Percentiles rank a stretch among this genome's conserved stretches.
These are phyloP conservation scores for Calocybe gangraenosa DNA, from an alignment of 768 basidiomycete genomes.

Conservation along the genomic window DNA sequence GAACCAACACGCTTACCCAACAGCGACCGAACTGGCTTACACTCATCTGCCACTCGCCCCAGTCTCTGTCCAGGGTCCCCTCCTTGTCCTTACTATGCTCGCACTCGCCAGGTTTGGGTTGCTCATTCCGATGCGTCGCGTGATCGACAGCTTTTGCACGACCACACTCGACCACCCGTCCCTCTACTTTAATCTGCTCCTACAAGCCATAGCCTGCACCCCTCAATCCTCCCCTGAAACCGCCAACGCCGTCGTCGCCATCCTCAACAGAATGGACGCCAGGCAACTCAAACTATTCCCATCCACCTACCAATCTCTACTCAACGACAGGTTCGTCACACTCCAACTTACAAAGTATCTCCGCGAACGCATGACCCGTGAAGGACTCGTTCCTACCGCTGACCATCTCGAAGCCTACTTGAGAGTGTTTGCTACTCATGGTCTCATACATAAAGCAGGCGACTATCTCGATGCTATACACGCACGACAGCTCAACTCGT, in stretches of 20 bases:
- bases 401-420: constrained; percentile 46
- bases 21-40: constrained; percentile 39
- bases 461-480: constrained; percentile 38
- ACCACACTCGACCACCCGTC: constrained; percentile 24
- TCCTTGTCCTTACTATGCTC: constrained; percentile 43
- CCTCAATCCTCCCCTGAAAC: constrained; percentile 35
- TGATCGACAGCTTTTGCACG: constrained; percentile 39
- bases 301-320: constrained; percentile 39
- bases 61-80: constrained; percentile 30
- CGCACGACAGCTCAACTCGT: neutral
- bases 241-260: constrained; percentile 32
- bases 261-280: constrained; percentile 45
- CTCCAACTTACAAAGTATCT: constrained; percentile 46
- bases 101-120: constrained; percentile 50
- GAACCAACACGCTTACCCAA: constrained; percentile 37
- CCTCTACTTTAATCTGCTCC: constrained; percentile 48
- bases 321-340: constrained; percentile 48
- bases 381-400: constrained; percentile 34
- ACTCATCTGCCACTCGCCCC: constrained; percentile 31
- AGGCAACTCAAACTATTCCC: constrained; percentile 36
- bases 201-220: constrained; percentile 43
- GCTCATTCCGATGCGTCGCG: constrained; percentile 37
- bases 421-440: constrained; percentile 41
- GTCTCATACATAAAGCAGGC: constrained; percentile 36
- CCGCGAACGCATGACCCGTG: constrained; percentile 35